phyloP scores from a whole-genome alignment of 345 rosid genomes.

The Nephelium lappaceum region DNA sequence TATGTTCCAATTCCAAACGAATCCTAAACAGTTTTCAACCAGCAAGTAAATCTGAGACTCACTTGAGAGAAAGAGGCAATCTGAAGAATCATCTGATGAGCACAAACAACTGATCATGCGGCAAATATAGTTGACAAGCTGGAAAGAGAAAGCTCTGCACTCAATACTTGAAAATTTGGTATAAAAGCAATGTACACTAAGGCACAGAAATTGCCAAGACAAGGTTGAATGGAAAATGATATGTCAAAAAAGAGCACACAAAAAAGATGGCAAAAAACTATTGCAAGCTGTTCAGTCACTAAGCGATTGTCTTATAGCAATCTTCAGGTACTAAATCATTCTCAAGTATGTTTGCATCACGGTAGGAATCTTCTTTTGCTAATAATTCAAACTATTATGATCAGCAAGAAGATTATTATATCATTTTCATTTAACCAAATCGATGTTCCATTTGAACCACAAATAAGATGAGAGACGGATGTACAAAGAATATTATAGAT shows the following conservation, averaged over 20 bases:
- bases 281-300: neutral
- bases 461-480: neutral
- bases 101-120: neutral
- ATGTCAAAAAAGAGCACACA: neutral
- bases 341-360: neutral
- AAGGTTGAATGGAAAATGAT: neutral
- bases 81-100: too few species aligned
- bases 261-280: neutral
- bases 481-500: neutral
- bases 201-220: neutral
- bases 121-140: neutral
- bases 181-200: conserved; percentile 4
- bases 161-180: neutral
- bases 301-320: neutral
- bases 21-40: too few species aligned
- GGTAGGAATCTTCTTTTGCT: neutral
- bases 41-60: too few species aligned
- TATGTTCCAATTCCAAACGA: too few species aligned
- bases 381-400: neutral
- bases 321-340: neutral
- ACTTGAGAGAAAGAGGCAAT: too few species aligned
- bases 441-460: conserved; percentile 7
- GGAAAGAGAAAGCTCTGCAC: neutral
- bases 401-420: too few species aligned
- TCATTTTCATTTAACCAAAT: neutral